These are phyloP conservation scores for Sclerotinia trifoliorum DNA, from an alignment of 2,329 filamentous ascomycete genomes.

Conservation along the genomic window DNA sequence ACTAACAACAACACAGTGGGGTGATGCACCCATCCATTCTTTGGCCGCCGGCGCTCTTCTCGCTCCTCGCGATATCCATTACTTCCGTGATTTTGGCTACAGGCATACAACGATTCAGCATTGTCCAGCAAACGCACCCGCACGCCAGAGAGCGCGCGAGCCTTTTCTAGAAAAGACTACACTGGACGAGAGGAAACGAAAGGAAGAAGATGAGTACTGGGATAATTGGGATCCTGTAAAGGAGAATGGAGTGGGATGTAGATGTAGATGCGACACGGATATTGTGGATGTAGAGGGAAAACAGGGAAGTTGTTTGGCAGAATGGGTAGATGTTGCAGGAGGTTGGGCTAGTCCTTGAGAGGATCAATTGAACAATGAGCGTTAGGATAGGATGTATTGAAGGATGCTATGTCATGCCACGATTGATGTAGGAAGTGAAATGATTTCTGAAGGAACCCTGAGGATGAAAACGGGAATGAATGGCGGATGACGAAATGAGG, in stretches of 20 bases:
- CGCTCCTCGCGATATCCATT: conserved; percentile 81
- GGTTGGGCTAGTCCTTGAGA: conserved; percentile 66
- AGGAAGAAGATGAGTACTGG: conserved; percentile 96
- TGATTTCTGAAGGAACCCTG: not conserved
- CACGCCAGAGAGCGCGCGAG: conserved; percentile 75
- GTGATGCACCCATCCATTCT: conserved; percentile 96
- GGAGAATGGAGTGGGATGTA: conserved; percentile 95
- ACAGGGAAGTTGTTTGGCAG: conserved; percentile 87
- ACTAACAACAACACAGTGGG: conserved; percentile 65
- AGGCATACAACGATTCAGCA: conserved; percentile 98
- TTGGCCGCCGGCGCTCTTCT: conserved; percentile 89
- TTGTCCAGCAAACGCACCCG: conserved; percentile 92
- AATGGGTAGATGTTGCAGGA: conserved; percentile 97
- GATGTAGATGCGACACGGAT: conserved; percentile 95
- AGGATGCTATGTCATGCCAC: not conserved
- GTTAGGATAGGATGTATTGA: conserved; percentile 15
- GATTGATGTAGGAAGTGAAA: conserved; percentile 10
- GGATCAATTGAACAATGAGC: conserved; percentile 6
- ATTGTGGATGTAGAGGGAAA: conserved; percentile 98
- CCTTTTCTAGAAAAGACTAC: conserved; percentile 83
- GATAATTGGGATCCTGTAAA: conserved; percentile 80
- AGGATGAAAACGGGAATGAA: not conserved
- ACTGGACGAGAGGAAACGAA: conserved; percentile 74
- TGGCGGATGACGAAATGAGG: not conserved
- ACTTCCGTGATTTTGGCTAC: conserved; percentile 98